Percentiles rank a stretch among this genome's conserved stretches.
Conservation (phyloP, 176 grass and related monocot species). For the Tillandsia leiboldiana region DNA sequence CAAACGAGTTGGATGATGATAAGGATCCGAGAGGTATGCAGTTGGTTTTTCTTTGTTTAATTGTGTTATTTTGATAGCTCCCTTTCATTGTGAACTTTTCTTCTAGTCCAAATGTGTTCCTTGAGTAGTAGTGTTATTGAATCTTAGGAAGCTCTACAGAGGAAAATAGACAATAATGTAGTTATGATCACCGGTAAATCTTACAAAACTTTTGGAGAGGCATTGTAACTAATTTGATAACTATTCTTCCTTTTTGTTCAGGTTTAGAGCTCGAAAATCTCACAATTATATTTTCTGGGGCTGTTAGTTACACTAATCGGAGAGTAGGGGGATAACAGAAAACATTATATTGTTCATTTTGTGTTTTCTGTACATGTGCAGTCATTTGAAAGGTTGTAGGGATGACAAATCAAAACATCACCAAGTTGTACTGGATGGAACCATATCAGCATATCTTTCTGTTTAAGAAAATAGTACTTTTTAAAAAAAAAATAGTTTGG, state of each 20-base stretch:
- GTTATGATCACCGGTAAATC: too few species aligned
- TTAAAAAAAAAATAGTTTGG: too few species aligned
- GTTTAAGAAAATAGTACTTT: too few species aligned
- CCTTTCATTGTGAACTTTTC: not conserved
- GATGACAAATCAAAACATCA: too few species aligned
- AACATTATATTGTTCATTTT: too few species aligned
- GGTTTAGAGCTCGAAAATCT: not conserved
- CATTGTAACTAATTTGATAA: not conserved
- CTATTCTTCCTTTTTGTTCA: not conserved
- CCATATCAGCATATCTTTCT: too few species aligned
- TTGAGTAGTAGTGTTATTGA: not conserved
- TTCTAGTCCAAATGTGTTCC: too few species aligned
- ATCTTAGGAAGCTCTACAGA: not conserved
- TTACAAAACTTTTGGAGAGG: too few species aligned
- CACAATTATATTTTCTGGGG: not conserved
- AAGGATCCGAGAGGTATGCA: conserved; percentile 28
- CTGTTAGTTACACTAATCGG: not conserved
- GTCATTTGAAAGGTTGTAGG: too few species aligned
- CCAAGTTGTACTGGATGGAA: too few species aligned
- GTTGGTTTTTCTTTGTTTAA: not conserved
- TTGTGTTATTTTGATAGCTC: not conserved
- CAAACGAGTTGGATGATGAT: conserved; percentile 27
- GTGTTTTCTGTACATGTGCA: too few species aligned
- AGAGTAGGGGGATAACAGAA: too few species aligned
- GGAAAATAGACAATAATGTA: not conserved